Evolutionary conservation across 75 land plant genomes (phyloP).

Genomic region (Selaginella tamariscina): DNA sequence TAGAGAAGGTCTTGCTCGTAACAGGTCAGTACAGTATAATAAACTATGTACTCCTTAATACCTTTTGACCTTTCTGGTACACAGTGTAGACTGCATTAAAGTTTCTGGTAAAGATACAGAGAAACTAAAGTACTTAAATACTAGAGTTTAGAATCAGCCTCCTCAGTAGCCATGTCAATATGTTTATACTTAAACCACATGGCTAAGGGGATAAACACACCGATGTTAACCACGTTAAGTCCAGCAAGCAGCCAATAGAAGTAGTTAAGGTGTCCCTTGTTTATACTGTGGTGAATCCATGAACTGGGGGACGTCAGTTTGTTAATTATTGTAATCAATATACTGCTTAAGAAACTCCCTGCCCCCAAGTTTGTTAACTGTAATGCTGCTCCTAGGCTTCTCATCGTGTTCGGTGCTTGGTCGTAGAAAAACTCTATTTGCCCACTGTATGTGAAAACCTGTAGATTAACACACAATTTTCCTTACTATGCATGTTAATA

Average conservation of each 20-base stretch:
- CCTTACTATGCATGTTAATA: too few species aligned
- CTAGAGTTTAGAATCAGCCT: too few species aligned
- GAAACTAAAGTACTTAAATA: too few species aligned
- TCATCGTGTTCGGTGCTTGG: slow-evolving; percentile 66
- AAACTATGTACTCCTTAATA: too few species aligned
- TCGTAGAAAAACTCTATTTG: slow-evolving; percentile 85
- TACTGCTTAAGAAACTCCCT: slow-evolving; percentile 78
- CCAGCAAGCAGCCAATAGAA: slow-evolving; percentile 35
- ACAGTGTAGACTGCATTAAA: too few species aligned
- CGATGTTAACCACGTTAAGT: slow-evolving; percentile 42
- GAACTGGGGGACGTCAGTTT: slow-evolving; percentile 23
- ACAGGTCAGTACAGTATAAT: too few species aligned
- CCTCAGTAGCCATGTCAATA: not conserved
- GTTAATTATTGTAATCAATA: slow-evolving; percentile 56
- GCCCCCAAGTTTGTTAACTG: slow-evolving; percentile 54
- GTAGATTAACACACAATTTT: too few species aligned
- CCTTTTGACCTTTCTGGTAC: too few species aligned
- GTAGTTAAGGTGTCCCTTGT: not conserved
- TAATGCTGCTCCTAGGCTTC: slow-evolving; percentile 65
- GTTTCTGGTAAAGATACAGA: too few species aligned
- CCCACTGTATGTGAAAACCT: slow-evolving; percentile 65
- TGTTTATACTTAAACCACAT: slow-evolving; percentile 24
- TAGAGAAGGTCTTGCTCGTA: too few species aligned
- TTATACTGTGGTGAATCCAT: slow-evolving; percentile 41
- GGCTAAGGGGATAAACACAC: slow-evolving; percentile 55